These are phyloP conservation scores for Herpetomonas tarakana DNA, from an alignment of 208 protist genomes.

Conservation along the genomic window DNA sequence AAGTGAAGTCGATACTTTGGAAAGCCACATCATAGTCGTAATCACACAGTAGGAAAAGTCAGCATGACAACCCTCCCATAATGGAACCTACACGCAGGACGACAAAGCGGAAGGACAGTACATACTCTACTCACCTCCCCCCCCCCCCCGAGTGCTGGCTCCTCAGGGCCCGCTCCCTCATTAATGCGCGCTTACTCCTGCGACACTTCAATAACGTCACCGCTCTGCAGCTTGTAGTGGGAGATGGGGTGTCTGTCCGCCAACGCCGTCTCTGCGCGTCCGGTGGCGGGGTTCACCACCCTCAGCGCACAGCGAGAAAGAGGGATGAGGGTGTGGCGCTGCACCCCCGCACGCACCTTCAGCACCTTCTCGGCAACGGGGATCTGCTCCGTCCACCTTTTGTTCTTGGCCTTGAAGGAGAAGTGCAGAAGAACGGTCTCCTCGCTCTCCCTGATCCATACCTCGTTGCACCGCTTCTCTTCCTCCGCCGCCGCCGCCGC, in stretches of 20 bases:
- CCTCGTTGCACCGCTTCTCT: conserved; percentile 25
- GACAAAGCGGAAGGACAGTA: no score
- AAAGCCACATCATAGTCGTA: no score
- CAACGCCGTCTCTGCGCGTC: background rate
- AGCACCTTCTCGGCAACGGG: conserved; percentile 70
- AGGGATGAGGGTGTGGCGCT: conserved; percentile 79
- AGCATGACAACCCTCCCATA: no score
- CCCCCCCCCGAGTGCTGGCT: no score
- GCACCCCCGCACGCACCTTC: conserved; percentile 66
- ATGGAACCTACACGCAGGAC: no score
- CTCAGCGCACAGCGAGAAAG: conserved; percentile 71
- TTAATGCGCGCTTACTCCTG: conserved; percentile 68
- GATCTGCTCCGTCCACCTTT: conserved; percentile 68
- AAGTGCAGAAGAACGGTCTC: conserved; percentile 57
- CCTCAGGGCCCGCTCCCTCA: no score
- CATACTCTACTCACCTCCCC: no score
- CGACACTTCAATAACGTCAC: conserved; percentile 65
- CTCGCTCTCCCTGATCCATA: conserved; percentile 63
- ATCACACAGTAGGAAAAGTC: no score
- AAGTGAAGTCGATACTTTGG: no score
- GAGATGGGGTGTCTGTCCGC: conserved; percentile 13
- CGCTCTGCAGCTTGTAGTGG: conserved; percentile 71
- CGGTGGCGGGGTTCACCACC: conserved; percentile 13
- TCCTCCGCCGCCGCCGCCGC: background rate
- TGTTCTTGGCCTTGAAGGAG: conserved; percentile 41